phyloP scores from a whole-genome alignment of 2,329 filamentous ascomycete species.

The Didymella keratinophila region DNA sequence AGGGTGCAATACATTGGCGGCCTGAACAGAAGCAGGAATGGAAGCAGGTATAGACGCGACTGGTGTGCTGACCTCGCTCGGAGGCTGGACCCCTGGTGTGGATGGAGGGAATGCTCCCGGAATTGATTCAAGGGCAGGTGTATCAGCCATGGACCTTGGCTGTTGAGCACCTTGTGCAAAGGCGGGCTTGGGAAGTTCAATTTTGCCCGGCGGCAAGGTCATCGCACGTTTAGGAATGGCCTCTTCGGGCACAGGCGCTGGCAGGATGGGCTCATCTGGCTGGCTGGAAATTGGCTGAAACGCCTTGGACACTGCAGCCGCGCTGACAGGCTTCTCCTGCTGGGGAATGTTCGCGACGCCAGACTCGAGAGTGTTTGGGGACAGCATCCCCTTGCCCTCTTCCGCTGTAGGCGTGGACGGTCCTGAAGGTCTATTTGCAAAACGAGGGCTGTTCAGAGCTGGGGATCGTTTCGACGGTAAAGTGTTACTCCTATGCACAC shows the following conservation, averaged over 20 bases:
- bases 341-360: conserved; percentile 21
- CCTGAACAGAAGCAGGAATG: conserved; percentile 22
- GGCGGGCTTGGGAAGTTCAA: conserved; percentile 36
- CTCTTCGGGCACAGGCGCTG: conserved; percentile 16
- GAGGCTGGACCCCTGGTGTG: conserved; percentile 51
- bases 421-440: conserved; percentile 58
- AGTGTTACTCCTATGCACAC: conserved; percentile 85
- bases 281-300: conserved; percentile 17
- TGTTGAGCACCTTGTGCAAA: conserved; percentile 28
- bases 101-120: conserved; percentile 71
- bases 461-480: conserved; percentile 90
- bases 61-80: conserved; percentile 51
- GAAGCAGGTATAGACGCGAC: conserved; percentile 19
- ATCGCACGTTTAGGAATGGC: conserved; percentile 27
- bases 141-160: conserved; percentile 37
- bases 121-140: conserved; percentile 36
- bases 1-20: conserved; percentile 31
- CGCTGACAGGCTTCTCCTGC: conserved; percentile 19
- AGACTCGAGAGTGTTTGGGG: conserved; percentile 27
- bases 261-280: not conserved
- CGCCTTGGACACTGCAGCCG: conserved; percentile 11
- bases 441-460: conserved; percentile 59
- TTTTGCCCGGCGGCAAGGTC: conserved; percentile 34
- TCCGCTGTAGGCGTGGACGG: conserved; percentile 59
- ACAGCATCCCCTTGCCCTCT: conserved; percentile 34